Base-by-base conservation (phyloP, 2,329 filamentous ascomycete species). In the Talaromyces sp. region DNA sequence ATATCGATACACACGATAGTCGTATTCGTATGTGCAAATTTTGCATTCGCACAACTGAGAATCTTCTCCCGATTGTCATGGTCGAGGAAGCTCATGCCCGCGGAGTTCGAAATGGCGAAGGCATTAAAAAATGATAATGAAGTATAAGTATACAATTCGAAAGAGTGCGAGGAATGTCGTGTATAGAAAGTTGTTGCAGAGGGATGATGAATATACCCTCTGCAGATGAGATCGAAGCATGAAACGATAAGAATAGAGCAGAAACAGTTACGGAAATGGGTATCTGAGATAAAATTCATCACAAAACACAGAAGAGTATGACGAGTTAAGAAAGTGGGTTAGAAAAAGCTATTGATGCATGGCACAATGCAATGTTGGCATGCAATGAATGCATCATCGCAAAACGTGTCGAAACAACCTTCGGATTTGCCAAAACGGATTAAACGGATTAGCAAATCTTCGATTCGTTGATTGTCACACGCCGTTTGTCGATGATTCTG, bases 281-380 rank as follows among this genome's bases (percentile, higher is more conserved):
- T 63, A 63, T 63, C 61, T 63, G 61, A 38, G 51, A 58, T 56
- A 63, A 61, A 43, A 59, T 31, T 59, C 51, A 63, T 47, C 61
- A 63, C 27, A 43, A 47, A 63, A 56, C 29, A 58, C 19, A 53
- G 61, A 64, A 56, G 51, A 49, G 22, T 36, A 61, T 38, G 40
- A 56, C 49, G 45, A 54, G 38, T 36, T 45, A 54, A 31, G 29
- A 45, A 65, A 45, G 58, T 27, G 27, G 22, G 45, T 31, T 49
- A 27, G 40, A 51, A 45, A 22, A 65, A 54, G 17, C 25, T 40
- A 53, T 15, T 45, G 34, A 45, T 31, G 62, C 56, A 59, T 40
- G 19, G 49, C 11, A 38, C 43, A 45, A 31, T 38, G 27, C 49
- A 54, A 31, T 40, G 15, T 17, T 40, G 13, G 40, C 40, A 51